Evolutionary conservation across 768 basidiomycete species (phyloP).

Genomic region (Paxillus rubicundulus): DNA sequence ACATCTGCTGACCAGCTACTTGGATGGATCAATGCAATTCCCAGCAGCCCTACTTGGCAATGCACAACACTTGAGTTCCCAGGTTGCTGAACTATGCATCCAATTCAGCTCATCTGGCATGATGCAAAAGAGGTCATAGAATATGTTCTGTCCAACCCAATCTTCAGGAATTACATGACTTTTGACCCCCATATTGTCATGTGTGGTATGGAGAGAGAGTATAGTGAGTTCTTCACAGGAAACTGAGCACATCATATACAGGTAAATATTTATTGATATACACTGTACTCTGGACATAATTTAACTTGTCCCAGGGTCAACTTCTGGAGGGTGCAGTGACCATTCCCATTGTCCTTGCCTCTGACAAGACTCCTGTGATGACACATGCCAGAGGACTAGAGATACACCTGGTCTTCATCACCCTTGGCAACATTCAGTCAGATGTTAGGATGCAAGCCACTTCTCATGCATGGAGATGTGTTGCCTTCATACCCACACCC

Average conservation of each 20-base stretch:
- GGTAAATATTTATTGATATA: too few species aligned
- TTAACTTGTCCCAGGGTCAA: too few species aligned
- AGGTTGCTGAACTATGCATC: slow-evolving; percentile 13
- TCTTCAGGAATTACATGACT: too few species aligned
- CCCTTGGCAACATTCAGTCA: background rate
- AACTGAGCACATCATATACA: too few species aligned
- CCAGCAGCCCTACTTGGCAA: slow-evolving; percentile 21
- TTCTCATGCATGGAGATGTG: slow-evolving; percentile 1
- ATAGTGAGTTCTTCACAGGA: too few species aligned
- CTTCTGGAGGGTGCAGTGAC: slow-evolving; percentile 30
- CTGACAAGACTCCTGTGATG: slow-evolving; percentile 1
- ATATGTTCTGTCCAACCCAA: too few species aligned
- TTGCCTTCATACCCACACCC: slow-evolving; percentile 1
- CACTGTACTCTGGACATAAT: too few species aligned
- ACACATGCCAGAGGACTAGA: background rate
- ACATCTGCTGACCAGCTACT: background rate
- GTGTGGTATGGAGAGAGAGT: too few species aligned
- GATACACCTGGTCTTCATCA: background rate
- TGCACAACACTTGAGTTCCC: slow-evolving; percentile 2
- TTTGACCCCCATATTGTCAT: too few species aligned
- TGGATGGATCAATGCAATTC: slow-evolving; percentile 16
- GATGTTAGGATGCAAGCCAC: slow-evolving; percentile 6
- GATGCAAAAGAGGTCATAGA: slow-evolving; percentile 23
- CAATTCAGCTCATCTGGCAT: slow-evolving; percentile 22
- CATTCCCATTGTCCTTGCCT: slow-evolving; percentile 6